Percentiles rank a stretch among this genome's conserved stretches.
Conservation (phyloP, 2,329 filamentous ascomycete species). For the Cladobotryum protrusum region DNA sequence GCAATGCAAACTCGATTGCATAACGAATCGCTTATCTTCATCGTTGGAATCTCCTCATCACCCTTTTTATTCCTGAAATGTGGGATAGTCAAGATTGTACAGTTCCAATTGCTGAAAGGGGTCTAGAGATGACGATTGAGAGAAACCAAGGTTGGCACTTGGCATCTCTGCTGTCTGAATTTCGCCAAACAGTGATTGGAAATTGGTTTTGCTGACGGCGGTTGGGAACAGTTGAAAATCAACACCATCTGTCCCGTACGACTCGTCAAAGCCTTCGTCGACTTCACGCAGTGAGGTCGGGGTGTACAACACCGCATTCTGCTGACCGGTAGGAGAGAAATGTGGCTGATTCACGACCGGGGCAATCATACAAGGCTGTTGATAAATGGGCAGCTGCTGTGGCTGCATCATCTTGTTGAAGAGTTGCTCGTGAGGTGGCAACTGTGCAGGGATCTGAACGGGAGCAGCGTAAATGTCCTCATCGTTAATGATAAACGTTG, state of each 20-base stretch:
- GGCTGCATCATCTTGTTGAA: constrained; percentile 38
- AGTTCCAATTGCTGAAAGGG: constrained; percentile 41
- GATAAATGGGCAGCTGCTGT: constrained; percentile 34
- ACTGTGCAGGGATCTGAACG: constrained; percentile 49
- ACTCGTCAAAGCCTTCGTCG: constrained; percentile 61
- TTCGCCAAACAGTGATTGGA: constrained; percentile 44
- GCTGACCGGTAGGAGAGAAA: constrained; percentile 63
- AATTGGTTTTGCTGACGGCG: constrained; percentile 33
- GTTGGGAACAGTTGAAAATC: constrained; percentile 61
- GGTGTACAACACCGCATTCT: constrained; percentile 63
- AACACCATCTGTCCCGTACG: constrained; percentile 36
- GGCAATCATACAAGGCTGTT: constrained; percentile 20
- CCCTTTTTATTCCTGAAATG: constrained; percentile 16
- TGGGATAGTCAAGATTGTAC: constrained; percentile 28
- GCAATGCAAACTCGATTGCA: background rate
- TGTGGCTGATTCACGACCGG: constrained; percentile 33
- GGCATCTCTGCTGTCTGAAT: constrained; percentile 41
- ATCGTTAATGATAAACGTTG: constrained; percentile 54
- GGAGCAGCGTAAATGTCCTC: constrained; percentile 58
- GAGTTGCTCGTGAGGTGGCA: constrained; percentile 30
- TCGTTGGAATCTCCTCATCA: background rate
- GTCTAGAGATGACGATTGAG: constrained; percentile 47
- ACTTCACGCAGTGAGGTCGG: constrained; percentile 54
- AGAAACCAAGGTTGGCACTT: constrained; percentile 45
- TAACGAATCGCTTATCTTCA: background rate